Evolutionary conservation across 2,329 filamentous ascomycete species (phyloP).

Genomic region (Neonectria punicea): DNA sequence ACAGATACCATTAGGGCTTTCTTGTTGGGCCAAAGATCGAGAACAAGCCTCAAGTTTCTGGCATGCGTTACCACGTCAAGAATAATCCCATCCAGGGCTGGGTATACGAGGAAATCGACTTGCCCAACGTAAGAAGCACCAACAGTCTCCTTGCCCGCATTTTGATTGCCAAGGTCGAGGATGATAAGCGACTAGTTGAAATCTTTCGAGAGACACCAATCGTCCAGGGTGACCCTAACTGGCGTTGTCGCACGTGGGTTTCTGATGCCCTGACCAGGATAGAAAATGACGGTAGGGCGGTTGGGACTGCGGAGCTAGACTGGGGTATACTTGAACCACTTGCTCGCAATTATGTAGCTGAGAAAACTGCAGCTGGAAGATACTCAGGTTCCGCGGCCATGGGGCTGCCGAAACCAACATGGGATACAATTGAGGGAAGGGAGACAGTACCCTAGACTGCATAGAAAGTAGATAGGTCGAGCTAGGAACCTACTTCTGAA

Average conservation of each 20-base stretch:
- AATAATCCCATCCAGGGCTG: constrained; percentile 36
- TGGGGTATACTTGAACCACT: constrained; percentile 50
- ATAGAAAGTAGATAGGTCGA: no score
- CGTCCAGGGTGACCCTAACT: constrained; percentile 47
- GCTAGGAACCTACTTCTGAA: no score
- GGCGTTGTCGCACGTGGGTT: constrained; percentile 55
- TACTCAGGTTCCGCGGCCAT: constrained; percentile 26
- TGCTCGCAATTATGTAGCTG: constrained; percentile 48
- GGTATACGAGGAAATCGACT: constrained; percentile 39
- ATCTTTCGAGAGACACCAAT: constrained; percentile 48
- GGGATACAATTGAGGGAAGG: no score
- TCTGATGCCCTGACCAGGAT: constrained; percentile 47
- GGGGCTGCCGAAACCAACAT: constrained; percentile 35
- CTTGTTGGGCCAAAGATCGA: no score
- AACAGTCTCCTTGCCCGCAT: constrained; percentile 50
- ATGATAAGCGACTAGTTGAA: constrained; percentile 46
- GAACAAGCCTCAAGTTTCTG: constrained; percentile 23
- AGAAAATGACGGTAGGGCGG: constrained; percentile 46
- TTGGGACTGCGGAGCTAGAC: constrained; percentile 50
- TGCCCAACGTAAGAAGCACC: constrained; percentile 31
- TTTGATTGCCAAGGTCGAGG: constrained; percentile 52
- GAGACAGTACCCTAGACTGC: no score
- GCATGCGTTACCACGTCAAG: constrained; percentile 48
- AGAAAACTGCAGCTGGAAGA: constrained; percentile 44
- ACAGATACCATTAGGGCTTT: no score